Percentiles rank a stretch among this genome's conserved stretches.
phyloP scores from a whole-genome alignment of 345 rosid species.

The Brassica juncea region DNA sequence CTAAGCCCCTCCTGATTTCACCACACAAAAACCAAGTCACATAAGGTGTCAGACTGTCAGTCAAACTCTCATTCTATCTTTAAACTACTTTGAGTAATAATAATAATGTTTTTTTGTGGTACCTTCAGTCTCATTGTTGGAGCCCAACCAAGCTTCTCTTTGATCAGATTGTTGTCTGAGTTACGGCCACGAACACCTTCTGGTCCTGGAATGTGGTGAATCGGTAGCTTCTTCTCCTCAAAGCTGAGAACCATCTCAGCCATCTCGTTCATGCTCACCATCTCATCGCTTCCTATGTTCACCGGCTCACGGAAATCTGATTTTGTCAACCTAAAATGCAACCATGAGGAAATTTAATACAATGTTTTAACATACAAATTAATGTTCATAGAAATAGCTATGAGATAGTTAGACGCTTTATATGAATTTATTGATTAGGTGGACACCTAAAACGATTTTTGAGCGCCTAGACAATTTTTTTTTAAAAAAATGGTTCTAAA shows the following conservation, averaged over 20 bases:
- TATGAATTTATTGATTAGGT: too few species aligned
- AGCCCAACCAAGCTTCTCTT: slow-evolving; percentile 99
- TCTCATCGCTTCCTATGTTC: slow-evolving; percentile 98
- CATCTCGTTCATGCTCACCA: slow-evolving; percentile 99
- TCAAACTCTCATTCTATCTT: not conserved
- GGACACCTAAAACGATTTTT: too few species aligned
- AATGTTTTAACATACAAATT: too few species aligned
- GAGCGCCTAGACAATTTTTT: too few species aligned
- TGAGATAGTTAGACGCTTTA: too few species aligned
- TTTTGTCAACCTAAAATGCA: slow-evolving; percentile 71
- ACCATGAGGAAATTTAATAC: not conserved
- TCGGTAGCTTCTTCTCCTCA: slow-evolving; percentile 81
- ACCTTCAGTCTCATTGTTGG: slow-evolving; percentile 96
- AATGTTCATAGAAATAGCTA: too few species aligned
- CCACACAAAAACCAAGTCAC: not conserved
- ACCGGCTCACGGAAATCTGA: slow-evolving; percentile 98
- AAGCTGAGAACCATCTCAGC: slow-evolving; percentile 94
- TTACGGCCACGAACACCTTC: slow-evolving; percentile 99
- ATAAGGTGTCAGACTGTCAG: not conserved
- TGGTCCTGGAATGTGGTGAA: slow-evolving; percentile 97
- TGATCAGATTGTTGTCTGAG: slow-evolving; percentile 94
- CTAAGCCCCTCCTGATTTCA: slow-evolving; percentile 77
- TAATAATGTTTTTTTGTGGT: slow-evolving; percentile 6
- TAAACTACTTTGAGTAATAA: not conserved
- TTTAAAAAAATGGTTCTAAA: too few species aligned